phyloP scores from a whole-genome alignment of 1,139 yeast genomes.

The Kurtzmaniella quercitrusa region DNA sequence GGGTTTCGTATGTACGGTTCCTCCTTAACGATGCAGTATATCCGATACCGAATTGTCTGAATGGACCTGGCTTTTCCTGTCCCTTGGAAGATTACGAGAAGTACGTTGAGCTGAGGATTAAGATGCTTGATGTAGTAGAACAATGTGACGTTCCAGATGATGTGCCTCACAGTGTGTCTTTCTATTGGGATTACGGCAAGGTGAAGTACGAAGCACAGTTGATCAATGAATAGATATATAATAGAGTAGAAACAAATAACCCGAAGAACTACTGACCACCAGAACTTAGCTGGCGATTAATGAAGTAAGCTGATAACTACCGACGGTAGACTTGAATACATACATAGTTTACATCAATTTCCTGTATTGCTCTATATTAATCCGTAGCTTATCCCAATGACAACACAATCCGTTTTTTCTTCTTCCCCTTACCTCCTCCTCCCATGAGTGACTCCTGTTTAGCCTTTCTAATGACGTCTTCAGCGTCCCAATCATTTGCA shows the following conservation, averaged over 20 bases:
- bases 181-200: conserved; percentile 33
- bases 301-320: no score
- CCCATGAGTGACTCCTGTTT: conserved; percentile 29
- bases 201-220: background rate
- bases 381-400: conserved; percentile 1
- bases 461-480: conserved; percentile 47
- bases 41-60: conserved; percentile 46
- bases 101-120: conserved; percentile 25
- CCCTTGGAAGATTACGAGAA: conserved; percentile 34
- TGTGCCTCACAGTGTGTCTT: conserved; percentile 33
- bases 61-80: conserved; percentile 61
- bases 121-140: conserved; percentile 21
- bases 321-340: no score
- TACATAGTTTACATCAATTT: background rate
- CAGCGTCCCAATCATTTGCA: conserved; percentile 40
- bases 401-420: conserved; percentile 23
- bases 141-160: conserved; percentile 35
- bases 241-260: background rate
- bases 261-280: no score
- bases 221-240: background rate
- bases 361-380: background rate
- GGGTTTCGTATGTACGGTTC: conserved; percentile 41
- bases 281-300: no score
- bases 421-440: conserved; percentile 30
- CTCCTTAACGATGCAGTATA: conserved; percentile 55